A percentile compares a stretch with the other conserved stretches of the same genome.
Evolutionary conservation across 2,329 filamentous ascomycete species (phyloP).

Genomic region (Fusarium tanahbumbuense): DNA sequence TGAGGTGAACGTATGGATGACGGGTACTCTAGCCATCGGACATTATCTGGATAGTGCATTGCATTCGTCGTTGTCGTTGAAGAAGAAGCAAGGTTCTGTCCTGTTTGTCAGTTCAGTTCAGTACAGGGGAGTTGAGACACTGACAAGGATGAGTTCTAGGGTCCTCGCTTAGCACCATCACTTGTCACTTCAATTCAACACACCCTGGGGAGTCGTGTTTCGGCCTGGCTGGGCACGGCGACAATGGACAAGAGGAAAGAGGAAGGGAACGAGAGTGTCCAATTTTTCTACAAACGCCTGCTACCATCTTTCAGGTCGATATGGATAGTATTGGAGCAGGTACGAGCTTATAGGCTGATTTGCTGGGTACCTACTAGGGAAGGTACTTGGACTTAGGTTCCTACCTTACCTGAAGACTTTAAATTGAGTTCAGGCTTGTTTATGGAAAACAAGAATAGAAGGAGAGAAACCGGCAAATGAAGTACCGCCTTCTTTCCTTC

Average conservation of each 20-base stretch:
- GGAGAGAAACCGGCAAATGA: conserved; percentile 20
- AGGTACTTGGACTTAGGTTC: neutral
- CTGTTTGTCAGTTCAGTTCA: neutral
- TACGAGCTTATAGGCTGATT: neutral
- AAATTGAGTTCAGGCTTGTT: conserved; percentile 22
- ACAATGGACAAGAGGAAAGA: conserved; percentile 26
- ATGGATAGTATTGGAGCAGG: conserved; percentile 2
- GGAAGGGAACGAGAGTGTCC: neutral
- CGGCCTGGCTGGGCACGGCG: conserved; percentile 5
- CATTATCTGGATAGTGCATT: conserved; percentile 2
- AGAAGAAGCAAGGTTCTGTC: conserved; percentile 10
- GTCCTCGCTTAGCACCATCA: conserved; percentile 31
- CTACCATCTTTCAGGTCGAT: neutral
- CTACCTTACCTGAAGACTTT: conserved; percentile 12
- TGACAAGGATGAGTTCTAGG: conserved; percentile 17
- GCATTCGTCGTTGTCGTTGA: conserved; percentile 16
- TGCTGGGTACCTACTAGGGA: neutral
- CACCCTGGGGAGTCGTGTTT: conserved; percentile 18
- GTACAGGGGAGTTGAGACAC: conserved; percentile 19
- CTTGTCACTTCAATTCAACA: conserved; percentile 30
- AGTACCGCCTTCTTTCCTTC: conserved; percentile 2
- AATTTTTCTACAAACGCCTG: conserved; percentile 2
- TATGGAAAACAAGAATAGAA: conserved; percentile 7
- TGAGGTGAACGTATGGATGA: conserved; percentile 11
- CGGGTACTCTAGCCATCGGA: conserved; percentile 1